These are phyloP conservation scores for Akanthomyces dipterigenus DNA, from an alignment of 2,329 filamentous ascomycete genomes.

Conservation along the genomic window DNA sequence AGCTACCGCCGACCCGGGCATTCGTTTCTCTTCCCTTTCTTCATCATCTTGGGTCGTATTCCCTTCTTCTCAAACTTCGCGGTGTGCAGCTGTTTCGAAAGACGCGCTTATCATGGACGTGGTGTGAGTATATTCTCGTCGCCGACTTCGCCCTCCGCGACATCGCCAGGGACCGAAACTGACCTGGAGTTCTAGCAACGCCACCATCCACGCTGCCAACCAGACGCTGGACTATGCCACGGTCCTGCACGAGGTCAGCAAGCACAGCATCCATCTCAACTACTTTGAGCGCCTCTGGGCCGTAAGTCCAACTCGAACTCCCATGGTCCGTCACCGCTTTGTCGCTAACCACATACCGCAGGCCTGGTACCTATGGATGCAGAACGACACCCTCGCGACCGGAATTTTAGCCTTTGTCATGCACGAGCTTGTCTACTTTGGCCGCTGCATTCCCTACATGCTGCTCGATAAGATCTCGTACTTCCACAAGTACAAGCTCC, in stretches of 20 bases:
- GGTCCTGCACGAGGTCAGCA: slow-evolving; percentile 57
- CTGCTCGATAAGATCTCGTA: slow-evolving; percentile 82
- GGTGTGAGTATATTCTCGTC: slow-evolving; percentile 20
- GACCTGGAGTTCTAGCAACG: slow-evolving; percentile 34
- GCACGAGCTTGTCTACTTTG: slow-evolving; percentile 94
- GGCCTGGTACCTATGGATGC: slow-evolving; percentile 96
- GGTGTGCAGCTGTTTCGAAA: background rate
- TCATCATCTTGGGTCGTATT: slow-evolving; percentile 3
- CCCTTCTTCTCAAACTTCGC: background rate
- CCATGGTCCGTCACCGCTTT: background rate
- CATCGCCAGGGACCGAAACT: background rate
- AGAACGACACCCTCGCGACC: slow-evolving; percentile 93
- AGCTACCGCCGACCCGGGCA: slow-evolving; percentile 1
- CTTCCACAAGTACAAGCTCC: slow-evolving; percentile 93
- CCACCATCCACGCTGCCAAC: slow-evolving; percentile 42
- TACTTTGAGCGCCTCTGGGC: slow-evolving; percentile 85
- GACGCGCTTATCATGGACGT: slow-evolving; percentile 26
- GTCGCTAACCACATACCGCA: slow-evolving; percentile 23
- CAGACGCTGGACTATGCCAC: slow-evolving; percentile 45
- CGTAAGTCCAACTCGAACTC: slow-evolving; percentile 38
- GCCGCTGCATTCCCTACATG: slow-evolving; percentile 83
- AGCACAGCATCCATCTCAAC: slow-evolving; percentile 80
- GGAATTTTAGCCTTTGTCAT: slow-evolving; percentile 96
- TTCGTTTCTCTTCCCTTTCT: background rate
- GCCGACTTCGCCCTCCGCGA: background rate